Base-by-base conservation (phyloP, 2,329 filamentous ascomycete species). In the Biscogniauxia sp. region DNA sequence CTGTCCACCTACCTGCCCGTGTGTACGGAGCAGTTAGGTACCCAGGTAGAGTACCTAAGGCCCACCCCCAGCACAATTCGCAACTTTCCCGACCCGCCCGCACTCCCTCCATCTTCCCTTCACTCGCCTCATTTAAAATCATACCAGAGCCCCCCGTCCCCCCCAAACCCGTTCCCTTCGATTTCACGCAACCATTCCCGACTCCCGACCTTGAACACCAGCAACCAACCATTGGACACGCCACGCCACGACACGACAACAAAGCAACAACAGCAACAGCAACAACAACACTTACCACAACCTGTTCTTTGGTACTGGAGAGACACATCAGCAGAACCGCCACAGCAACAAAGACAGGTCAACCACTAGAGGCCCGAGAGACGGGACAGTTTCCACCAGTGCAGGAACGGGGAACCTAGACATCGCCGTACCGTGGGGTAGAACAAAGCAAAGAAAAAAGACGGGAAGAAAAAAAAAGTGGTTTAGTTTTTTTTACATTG, bases 71-170 rank as follows among this genome's bases (percentile, higher is more conserved):
- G 58, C 59, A 61, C 56, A 64, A 64, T 57, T 61, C 53, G 57
- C 59, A 64, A 58, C 50, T 64, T 67, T 68, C 62, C 66, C 68
- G 68, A 69, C 68, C 65, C 65, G 68, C 66, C 66, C 66, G 62
- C 61, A 54, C 28, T 53, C 26, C 60, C 23, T 37, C 51, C 54
- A 58, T 61, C 53, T 55, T 61, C 57, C 58, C 58, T 23, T 55
- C 55, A 56, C 65, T 67, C 65, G 66, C 68, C 66, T 71, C 70
- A 72, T 74, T 74, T 75, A 74, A 72, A 74, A 71, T 66, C 71
- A 70, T 67, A 71, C 65, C 68, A 70, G 66, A 68, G 68, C 72
- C 71, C 71, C 72, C 70, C 72, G 69, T 70, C 65, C 65, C 66
- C 70, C 69, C 65, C 66, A 68, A 68, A 63, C 64, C 62, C 68